phyloP scores from a whole-genome alignment of 2,329 filamentous ascomycete species.

The Pseudogymnoascus sp. region DNA sequence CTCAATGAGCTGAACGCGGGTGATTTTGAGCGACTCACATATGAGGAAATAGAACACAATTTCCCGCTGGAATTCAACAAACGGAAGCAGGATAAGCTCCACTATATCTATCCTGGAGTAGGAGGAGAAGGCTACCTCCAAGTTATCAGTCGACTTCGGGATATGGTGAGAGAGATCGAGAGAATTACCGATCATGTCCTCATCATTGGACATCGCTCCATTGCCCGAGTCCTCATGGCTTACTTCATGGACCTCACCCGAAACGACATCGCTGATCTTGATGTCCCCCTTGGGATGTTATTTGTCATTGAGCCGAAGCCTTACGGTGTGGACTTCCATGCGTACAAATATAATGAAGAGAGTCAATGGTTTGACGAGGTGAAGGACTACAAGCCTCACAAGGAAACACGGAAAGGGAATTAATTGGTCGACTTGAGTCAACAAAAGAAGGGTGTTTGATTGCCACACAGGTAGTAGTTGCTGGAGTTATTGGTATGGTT shows the following conservation, averaged over 20 bases:
- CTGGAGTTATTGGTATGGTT: neutral
- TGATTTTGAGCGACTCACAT: slow-evolving; percentile 89
- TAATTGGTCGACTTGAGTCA: slow-evolving; percentile 5
- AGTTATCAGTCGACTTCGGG: slow-evolving; percentile 88
- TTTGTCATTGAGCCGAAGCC: slow-evolving; percentile 96
- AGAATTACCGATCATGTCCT: slow-evolving; percentile 93
- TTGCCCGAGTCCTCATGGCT: slow-evolving; percentile 85
- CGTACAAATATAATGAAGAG: slow-evolving; percentile 79
- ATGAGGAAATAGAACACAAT: slow-evolving; percentile 76
- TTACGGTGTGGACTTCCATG: slow-evolving; percentile 95
- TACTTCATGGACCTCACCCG: slow-evolving; percentile 93
- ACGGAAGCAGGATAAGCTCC: slow-evolving; percentile 79
- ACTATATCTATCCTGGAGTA: slow-evolving; percentile 92
- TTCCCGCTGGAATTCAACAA: slow-evolving; percentile 76
- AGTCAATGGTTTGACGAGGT: slow-evolving; percentile 77
- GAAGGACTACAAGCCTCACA: slow-evolving; percentile 72
- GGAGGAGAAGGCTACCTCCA: slow-evolving; percentile 96
- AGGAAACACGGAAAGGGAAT: slow-evolving; percentile 33
- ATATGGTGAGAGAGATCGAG: slow-evolving; percentile 95
- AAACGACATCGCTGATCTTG: slow-evolving; percentile 87
- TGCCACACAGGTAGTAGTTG: neutral
- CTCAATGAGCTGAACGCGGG: slow-evolving; percentile 94
- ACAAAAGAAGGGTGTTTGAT: neutral
- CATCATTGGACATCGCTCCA: slow-evolving; percentile 85
- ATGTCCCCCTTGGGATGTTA: slow-evolving; percentile 87